Evolutionary conservation across 2,329 filamentous ascomycete species (phyloP), one percentile per base, ranked within the genome.

Genomic region (Xylaria sp.): DNA sequence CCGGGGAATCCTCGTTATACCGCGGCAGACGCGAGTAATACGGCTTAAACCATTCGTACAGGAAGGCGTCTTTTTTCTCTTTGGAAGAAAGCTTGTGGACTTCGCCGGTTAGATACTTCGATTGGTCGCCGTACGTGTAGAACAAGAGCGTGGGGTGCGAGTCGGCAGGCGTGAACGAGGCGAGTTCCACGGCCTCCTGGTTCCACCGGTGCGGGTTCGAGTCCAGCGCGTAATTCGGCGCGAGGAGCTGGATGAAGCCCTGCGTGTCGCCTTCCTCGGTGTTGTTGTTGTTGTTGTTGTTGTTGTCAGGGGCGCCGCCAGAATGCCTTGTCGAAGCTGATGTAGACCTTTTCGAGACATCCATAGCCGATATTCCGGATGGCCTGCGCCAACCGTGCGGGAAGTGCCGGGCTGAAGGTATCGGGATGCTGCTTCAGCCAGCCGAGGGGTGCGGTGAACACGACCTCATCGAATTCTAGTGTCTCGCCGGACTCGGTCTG

Each of bases 91-190:
- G 70, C 14, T 77, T 74, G 3, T 77, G 76, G 6, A 85, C 70
- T 17, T 77, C 74, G 12, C 76, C 75, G 0, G 84, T 87, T 47
- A 90, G 74, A 69, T 84, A 80, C 8, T 76, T 75, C 0, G 85
- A 87, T 72, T 88, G 85, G 19, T 83, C 83, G 38, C 90, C 90
- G 71, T 87, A 89, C 37, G 83, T 88, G 79, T 93, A 97, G 83
- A 96, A 97, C 25, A 97, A 84, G 3, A 97, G 83, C 0, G 92
- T 96, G 7, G 93, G 90, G 63, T 96, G 92, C 0, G 89, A 83
- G 53, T 80, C 81, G 1, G 78, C 71, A 0, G 72, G 69, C 0
- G 85, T 82, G 2, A 96, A 81, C 1, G 89, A 87, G 43, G 90
- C 88, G 21, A 97, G 84, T 61, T 94, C 93, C 61, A 96, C 82